Conservation (phyloP, 352 stramenopile species). For the Phytophthora parvispora region DNA sequence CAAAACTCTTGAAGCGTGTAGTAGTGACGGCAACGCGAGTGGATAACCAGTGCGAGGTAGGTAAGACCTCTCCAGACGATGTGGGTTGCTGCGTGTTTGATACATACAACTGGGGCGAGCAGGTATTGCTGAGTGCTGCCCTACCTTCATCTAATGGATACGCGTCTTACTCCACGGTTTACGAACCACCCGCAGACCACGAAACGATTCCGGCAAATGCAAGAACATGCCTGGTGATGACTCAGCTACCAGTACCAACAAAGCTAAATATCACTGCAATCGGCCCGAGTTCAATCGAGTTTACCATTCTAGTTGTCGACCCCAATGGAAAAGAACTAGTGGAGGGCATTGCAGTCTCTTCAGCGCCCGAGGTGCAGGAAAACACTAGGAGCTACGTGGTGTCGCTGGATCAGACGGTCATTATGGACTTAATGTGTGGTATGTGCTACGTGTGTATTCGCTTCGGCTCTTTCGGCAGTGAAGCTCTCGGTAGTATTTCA, state of each 20-base stretch:
- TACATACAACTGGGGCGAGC: constrained; percentile 64
- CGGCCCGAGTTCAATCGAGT: not conserved
- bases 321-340: constrained; percentile 6
- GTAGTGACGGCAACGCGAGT: constrained; percentile 43
- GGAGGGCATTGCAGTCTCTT: not conserved
- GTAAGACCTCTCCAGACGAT: constrained; percentile 45
- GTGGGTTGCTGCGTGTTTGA: constrained; percentile 62
- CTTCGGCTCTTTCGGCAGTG: constrained; percentile 4
- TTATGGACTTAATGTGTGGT: constrained; percentile 4
- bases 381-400: not conserved
- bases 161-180: constrained; percentile 49
- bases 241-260: constrained; percentile 20
- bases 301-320: constrained; percentile 8
- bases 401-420: constrained; percentile 3
- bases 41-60: constrained; percentile 48
- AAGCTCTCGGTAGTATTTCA: not conserved
- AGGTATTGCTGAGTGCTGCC: constrained; percentile 49
- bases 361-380: constrained; percentile 3
- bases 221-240: constrained; percentile 28
- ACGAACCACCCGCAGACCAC: constrained; percentile 13
- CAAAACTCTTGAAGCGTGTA: constrained; percentile 43
- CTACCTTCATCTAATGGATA: constrained; percentile 24
- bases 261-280: constrained; percentile 24
- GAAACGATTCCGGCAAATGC: not conserved
- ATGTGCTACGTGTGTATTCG: constrained; percentile 28